These are phyloP conservation scores for Zopfochytrium polystomum DNA, from an alignment of 371 early-diverging fungal species.

Conservation along the genomic window DNA sequence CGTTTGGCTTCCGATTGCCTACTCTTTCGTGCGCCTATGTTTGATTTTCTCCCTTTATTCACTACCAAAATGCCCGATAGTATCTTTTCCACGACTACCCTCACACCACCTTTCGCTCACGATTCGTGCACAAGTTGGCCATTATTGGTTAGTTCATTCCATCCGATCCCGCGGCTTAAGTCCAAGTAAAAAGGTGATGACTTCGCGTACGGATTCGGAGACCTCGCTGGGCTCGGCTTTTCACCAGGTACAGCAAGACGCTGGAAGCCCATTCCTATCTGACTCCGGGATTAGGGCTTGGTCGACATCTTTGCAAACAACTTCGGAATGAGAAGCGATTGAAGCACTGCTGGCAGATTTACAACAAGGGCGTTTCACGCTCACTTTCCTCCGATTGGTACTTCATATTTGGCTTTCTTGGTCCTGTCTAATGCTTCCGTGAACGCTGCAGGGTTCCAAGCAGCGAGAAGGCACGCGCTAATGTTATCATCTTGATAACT, in stretches of 20 bases:
- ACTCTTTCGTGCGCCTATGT: too few species aligned
- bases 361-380: conserved; percentile 32
- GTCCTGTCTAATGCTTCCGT: not conserved
- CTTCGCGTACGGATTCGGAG: conserved; percentile 37
- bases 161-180: too few species aligned
- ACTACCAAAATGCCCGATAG: too few species aligned
- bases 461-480: conserved; percentile 11
- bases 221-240: conserved; percentile 16
- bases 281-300: conserved; percentile 21
- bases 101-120: too few species aligned
- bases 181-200: too few species aligned
- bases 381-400: conserved; percentile 39
- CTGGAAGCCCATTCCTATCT: not conserved
- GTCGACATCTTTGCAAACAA: conserved; percentile 17
- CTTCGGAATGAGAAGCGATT: conserved; percentile 28
- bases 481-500: not conserved
- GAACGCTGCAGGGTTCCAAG: conserved; percentile 15
- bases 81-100: too few species aligned
- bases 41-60: too few species aligned
- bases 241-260: conserved; percentile 14
- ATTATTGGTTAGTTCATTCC: too few species aligned
- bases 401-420: not conserved
- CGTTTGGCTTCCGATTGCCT: too few species aligned
- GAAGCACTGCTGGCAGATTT: conserved; percentile 37
- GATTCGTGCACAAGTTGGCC: too few species aligned